Evolutionary conservation across 2,329 filamentous ascomycete genomes (phyloP).

Genomic region (Botrytis hyacinthi): DNA sequence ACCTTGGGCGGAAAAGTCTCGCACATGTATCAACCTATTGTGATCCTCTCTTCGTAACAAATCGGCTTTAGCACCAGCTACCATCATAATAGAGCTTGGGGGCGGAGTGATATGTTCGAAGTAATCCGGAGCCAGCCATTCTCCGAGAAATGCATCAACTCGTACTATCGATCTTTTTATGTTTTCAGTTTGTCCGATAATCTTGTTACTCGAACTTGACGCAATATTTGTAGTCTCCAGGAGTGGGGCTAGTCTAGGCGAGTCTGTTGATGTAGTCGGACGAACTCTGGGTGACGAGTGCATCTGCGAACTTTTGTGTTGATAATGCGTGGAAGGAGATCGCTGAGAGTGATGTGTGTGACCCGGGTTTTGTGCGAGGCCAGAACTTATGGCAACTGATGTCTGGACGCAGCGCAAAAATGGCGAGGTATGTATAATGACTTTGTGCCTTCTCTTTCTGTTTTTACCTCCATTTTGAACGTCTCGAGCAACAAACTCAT

Average conservation of each 20-base stretch:
- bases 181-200: conserved; percentile 28
- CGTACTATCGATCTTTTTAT: conserved; percentile 65
- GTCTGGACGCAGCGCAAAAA: conserved; percentile 93
- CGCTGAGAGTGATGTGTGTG: conserved; percentile 36
- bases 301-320: conserved; percentile 26
- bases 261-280: conserved; percentile 31
- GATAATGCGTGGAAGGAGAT: conserved; percentile 23
- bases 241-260: conserved; percentile 35
- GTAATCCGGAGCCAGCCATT: conserved; percentile 93
- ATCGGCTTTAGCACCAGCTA: conserved; percentile 84
- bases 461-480: conserved; percentile 32
- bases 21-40: conserved; percentile 40
- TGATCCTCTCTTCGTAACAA: conserved; percentile 75
- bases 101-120: conserved; percentile 90
- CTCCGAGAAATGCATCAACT: conserved; percentile 88
- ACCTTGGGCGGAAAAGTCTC: conserved; percentile 32
- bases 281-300: conserved; percentile 37
- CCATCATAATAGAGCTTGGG: conserved; percentile 81
- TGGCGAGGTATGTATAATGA: conserved; percentile 90
- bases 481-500: conserved; percentile 30
- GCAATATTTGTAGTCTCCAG: conserved; percentile 29
- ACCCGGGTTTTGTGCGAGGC: conserved; percentile 64
- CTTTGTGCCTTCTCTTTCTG: conserved; percentile 63
- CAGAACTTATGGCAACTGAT: conserved; percentile 81
- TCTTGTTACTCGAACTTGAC: conserved; percentile 23